Percentiles rank a stretch among this genome's conserved stretches.
Evolutionary conservation across 352 stramenopile genomes (phyloP).

Genomic region (Salisapilia sapeloensis): DNA sequence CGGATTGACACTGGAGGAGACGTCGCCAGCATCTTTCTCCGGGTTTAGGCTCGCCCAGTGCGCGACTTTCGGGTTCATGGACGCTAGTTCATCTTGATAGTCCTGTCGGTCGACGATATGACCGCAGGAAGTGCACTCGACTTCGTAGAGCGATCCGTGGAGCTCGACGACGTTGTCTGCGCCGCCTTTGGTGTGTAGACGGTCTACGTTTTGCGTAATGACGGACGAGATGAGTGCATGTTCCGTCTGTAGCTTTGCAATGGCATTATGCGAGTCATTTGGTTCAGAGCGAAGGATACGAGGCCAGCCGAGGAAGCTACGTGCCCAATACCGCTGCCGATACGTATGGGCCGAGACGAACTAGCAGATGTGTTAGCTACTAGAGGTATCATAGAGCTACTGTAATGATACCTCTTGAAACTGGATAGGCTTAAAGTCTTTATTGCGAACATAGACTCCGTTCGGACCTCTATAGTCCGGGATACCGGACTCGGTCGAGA

Average conservation of each 20-base stretch:
- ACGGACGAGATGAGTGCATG: slow-evolving; percentile 39
- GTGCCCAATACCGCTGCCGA: slow-evolving; percentile 88
- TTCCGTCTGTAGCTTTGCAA: slow-evolving; percentile 62
- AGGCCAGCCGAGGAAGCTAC: slow-evolving; percentile 78
- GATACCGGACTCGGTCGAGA: slow-evolving; percentile 94
- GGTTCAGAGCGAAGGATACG: slow-evolving; percentile 64
- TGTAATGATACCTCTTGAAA: slow-evolving; percentile 95
- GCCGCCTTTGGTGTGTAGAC: slow-evolving; percentile 85
- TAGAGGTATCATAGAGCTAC: too few species aligned
- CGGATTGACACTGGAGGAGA: slow-evolving; percentile 75
- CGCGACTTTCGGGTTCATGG: slow-evolving; percentile 58
- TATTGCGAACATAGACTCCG: slow-evolving; percentile 88
- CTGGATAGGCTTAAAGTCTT: slow-evolving; percentile 90
- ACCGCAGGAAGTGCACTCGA: slow-evolving; percentile 72
- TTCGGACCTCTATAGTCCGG: slow-evolving; percentile 93
- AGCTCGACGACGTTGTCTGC: slow-evolving; percentile 85
- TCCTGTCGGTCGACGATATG: slow-evolving; percentile 40
- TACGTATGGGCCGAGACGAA: slow-evolving; percentile 52
- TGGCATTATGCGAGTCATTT: slow-evolving; percentile 81
- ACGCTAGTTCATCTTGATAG: slow-evolving; percentile 75
- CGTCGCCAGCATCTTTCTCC: slow-evolving; percentile 21
- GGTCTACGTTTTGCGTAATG: slow-evolving; percentile 97
- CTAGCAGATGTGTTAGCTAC: too few species aligned
- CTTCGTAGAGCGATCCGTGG: slow-evolving; percentile 84
- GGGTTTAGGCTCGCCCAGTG: slow-evolving; percentile 17